phyloP scores from a whole-genome alignment of 768 basidiomycete species.

The Russula sp. region DNA sequence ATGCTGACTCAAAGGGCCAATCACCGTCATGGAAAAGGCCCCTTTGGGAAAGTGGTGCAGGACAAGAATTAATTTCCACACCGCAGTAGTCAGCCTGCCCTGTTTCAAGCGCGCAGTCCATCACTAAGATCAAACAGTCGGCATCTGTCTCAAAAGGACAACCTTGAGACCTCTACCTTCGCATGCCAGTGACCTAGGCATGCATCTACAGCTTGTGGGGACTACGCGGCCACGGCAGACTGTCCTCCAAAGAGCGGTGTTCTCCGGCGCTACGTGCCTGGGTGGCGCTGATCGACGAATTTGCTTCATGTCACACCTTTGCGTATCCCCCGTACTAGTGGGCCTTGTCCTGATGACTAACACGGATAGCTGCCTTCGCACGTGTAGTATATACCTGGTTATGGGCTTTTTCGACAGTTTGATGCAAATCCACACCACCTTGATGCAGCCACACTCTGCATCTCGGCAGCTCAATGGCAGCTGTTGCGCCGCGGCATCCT shows the following conservation, averaged over 20 bases:
- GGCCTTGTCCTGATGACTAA: not conserved
- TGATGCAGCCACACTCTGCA: not conserved
- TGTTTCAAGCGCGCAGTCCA: not conserved
- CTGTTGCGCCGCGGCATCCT: not conserved
- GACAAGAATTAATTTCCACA: not conserved
- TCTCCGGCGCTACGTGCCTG: not conserved
- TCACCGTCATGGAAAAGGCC: too few relatives aligned
- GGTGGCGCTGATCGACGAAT: too few relatives aligned
- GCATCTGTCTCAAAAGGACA: not conserved
- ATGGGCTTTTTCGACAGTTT: not conserved
- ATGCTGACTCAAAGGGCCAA: not conserved
- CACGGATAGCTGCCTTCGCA: not conserved
- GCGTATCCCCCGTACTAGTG: not conserved
- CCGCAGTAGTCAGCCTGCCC: too few relatives aligned
- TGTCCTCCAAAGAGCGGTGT: not conserved
- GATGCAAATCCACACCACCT: not conserved
- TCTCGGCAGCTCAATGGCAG: not conserved
- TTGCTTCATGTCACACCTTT: not conserved
- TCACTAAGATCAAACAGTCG: not conserved
- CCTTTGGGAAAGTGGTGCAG: too few relatives aligned
- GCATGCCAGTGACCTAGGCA: not conserved
- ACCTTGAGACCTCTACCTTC: not conserved
- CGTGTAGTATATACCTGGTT: not conserved
- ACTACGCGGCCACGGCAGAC: not conserved
- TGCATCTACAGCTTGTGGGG: not conserved